Evolutionary conservation across 2,329 filamentous ascomycete genomes (phyloP).

Genomic region (Xylariaceae sp.): DNA sequence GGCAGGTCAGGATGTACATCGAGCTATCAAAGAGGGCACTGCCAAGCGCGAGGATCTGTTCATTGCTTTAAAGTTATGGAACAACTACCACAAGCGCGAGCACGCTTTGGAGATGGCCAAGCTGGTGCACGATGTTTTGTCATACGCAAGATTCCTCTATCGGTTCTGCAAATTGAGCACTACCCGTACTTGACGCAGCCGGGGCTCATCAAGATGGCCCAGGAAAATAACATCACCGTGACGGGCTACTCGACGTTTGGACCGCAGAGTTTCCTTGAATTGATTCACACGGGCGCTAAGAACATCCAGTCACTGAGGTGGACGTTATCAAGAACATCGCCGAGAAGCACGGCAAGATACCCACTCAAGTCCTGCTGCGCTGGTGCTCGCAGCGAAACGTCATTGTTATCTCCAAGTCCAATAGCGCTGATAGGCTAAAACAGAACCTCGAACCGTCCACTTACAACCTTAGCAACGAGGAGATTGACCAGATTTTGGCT

Average conservation of each 20-base stretch:
- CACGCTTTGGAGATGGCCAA: constrained; percentile 67
- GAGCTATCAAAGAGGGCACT: constrained; percentile 61
- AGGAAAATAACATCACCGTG: constrained; percentile 62
- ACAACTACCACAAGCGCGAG: constrained; percentile 66
- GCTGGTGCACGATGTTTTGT: constrained; percentile 78
- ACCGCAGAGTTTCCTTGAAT: constrained; percentile 52
- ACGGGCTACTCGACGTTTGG: constrained; percentile 72
- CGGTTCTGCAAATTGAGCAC: constrained; percentile 86
- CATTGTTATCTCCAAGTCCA: constrained; percentile 68
- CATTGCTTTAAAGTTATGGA: constrained; percentile 72
- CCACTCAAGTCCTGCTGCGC: constrained; percentile 69
- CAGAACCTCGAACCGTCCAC: constrained; percentile 62
- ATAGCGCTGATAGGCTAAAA: constrained; percentile 56
- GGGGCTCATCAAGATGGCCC: constrained; percentile 60
- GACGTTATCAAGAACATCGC: constrained; percentile 59
- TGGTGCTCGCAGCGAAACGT: constrained; percentile 70
- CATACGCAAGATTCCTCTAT: constrained; percentile 77
- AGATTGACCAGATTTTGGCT: constrained; percentile 60
- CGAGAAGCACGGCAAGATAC: constrained; percentile 61
- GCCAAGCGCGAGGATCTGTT: constrained; percentile 70
- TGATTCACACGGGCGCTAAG: constrained; percentile 37
- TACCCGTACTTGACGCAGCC: constrained; percentile 76
- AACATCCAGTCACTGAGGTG: constrained; percentile 40
- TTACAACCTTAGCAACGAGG: constrained; percentile 59
- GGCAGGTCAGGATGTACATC: constrained; percentile 68